Evolutionary conservation across 2,329 filamentous ascomycete species (phyloP).

Genomic region (Clonostachys rosea): DNA sequence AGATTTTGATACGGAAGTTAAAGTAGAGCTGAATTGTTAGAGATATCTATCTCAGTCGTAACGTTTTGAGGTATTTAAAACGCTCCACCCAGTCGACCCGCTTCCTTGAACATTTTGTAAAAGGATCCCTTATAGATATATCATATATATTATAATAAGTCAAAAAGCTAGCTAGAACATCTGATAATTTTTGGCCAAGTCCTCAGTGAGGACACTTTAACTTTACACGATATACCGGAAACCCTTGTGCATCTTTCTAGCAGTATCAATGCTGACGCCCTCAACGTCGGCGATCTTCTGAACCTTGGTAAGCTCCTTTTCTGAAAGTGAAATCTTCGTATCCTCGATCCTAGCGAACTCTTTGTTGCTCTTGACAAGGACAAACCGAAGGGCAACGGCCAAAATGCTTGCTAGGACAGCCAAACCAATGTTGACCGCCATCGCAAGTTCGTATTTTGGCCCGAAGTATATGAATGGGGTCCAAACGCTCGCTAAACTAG

Average conservation of each 20-base stretch:
- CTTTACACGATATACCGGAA: conserved; percentile 33
- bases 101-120: too few species aligned
- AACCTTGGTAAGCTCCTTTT: conserved; percentile 23
- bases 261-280: conserved; percentile 35
- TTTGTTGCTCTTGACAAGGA: conserved; percentile 33
- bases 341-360: conserved; percentile 28
- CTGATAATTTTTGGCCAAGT: too few species aligned
- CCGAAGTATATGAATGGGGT: conserved; percentile 40
- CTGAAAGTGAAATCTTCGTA: conserved; percentile 25
- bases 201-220: too few species aligned
- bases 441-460: conserved; percentile 30
- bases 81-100: too few species aligned
- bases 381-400: conserved; percentile 27
- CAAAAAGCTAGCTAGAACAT: too few species aligned
- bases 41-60: too few species aligned
- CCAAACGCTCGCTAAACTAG: conserved; percentile 47
- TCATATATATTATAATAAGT: too few species aligned
- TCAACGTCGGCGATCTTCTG: conserved; percentile 45
- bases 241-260: conserved; percentile 34
- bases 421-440: conserved; percentile 29
- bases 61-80: too few species aligned
- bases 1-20: too few species aligned
- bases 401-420: background rate
- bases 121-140: too few species aligned
- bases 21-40: too few species aligned